Conservation (phyloP, 1,139 yeast species). For the Candida neerlandica region DNA sequence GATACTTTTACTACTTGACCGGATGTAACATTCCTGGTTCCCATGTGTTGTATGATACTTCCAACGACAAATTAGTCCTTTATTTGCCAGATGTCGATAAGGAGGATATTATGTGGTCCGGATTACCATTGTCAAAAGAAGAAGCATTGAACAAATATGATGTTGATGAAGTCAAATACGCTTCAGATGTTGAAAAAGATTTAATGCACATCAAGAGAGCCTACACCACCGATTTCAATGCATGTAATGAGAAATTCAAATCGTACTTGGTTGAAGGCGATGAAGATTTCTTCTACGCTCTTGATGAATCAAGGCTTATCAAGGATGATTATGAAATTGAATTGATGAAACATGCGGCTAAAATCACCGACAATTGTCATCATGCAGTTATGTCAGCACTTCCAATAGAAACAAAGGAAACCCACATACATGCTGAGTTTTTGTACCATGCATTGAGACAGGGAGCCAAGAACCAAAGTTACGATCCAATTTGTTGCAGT, state of each 20-base stretch:
- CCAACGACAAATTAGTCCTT: constrained; percentile 58
- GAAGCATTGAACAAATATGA: constrained; percentile 69
- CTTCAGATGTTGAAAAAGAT: constrained; percentile 32
- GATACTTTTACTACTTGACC: constrained; percentile 83
- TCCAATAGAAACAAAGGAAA: constrained; percentile 84
- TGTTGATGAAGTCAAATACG: constrained; percentile 78
- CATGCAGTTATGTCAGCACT: constrained; percentile 89
- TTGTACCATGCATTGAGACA: constrained; percentile 91
- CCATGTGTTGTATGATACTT: constrained; percentile 61
- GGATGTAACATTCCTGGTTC: constrained; percentile 87
- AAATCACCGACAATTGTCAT: constrained; percentile 86
- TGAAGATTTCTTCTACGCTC: constrained; percentile 62
- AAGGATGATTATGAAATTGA: constrained; percentile 83
- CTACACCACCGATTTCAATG: constrained; percentile 49
- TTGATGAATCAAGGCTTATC: constrained; percentile 83
- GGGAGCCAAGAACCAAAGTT: constrained; percentile 85
- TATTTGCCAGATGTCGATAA: constrained; percentile 81
- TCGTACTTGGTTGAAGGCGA: constrained; percentile 43
- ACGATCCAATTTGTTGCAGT: constrained; percentile 94
- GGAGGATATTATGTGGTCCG: constrained; percentile 97
- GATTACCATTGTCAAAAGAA: constrained; percentile 71
- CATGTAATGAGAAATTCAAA: constrained; percentile 34
- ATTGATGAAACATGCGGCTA: constrained; percentile 76
- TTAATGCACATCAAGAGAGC: constrained; percentile 16
- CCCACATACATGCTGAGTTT: constrained; percentile 94